Evolutionary conservation across 106 monocot species (phyloP).

Genomic region (Acanthochlamys bracteata): DNA sequence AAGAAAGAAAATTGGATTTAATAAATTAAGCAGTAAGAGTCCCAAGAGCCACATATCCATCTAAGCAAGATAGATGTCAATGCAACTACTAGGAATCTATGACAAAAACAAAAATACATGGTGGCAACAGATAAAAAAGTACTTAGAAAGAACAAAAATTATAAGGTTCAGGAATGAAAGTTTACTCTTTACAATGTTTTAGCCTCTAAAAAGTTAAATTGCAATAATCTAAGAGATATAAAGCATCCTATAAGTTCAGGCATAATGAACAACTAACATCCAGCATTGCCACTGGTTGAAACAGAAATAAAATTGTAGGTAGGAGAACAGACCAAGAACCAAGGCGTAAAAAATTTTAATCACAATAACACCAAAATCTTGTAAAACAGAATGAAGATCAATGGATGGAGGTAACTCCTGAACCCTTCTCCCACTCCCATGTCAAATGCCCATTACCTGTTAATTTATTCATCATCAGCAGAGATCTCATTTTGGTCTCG

Average conservation of each 20-base stretch:
- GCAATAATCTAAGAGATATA: too few relatives aligned
- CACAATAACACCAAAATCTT: constrained; percentile 53
- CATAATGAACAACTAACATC: not conserved
- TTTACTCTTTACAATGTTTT: too few relatives aligned
- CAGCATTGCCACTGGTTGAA: too few relatives aligned
- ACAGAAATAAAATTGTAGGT: too few relatives aligned
- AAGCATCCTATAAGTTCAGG: constrained; percentile 48
- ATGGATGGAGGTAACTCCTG: constrained; percentile 74
- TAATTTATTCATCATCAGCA: not conserved
- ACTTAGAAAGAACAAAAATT: too few relatives aligned
- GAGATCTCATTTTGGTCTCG: not conserved
- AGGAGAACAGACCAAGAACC: constrained; percentile 52
- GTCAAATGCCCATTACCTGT: constrained; percentile 81
- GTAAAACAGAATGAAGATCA: constrained; percentile 64
- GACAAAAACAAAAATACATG: too few relatives aligned
- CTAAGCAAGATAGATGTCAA: constrained; percentile 46
- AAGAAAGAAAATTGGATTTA: constrained; percentile 91
- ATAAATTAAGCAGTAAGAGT: constrained; percentile 91
- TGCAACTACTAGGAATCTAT: constrained; percentile 46
- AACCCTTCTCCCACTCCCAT: constrained; percentile 90
- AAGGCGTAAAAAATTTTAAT: constrained; percentile 63
- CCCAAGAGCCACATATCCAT: constrained; percentile 76
- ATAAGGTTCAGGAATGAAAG: constrained; percentile 69
- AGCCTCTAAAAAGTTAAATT: too few relatives aligned
- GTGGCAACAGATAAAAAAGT: not conserved